Evolutionary conservation across 2,329 filamentous ascomycete genomes (phyloP).

Genomic region (Fusarium sp.): DNA sequence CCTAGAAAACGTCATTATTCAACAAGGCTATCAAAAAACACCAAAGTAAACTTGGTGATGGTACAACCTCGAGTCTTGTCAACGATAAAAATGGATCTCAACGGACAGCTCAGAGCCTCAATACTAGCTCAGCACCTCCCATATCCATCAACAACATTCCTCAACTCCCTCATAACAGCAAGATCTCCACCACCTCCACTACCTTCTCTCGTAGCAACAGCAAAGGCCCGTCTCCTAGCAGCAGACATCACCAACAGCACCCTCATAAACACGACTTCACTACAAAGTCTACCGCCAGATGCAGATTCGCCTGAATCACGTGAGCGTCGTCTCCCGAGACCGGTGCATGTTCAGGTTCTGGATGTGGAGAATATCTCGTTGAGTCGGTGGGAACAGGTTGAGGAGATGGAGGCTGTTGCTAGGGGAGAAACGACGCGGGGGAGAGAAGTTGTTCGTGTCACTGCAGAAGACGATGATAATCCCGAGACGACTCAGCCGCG

Average conservation of each 20-base stretch:
- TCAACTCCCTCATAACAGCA: conserved; percentile 66
- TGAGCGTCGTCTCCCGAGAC: conserved; percentile 64
- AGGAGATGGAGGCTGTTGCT: conserved; percentile 76
- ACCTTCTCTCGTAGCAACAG: conserved; percentile 77
- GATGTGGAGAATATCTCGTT: conserved; percentile 84
- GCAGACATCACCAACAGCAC: conserved; percentile 71
- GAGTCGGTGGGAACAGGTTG: conserved; percentile 86
- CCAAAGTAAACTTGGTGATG: not conserved
- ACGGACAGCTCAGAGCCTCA: conserved; percentile 59
- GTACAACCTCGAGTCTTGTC: conserved; percentile 2
- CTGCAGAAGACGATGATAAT: conserved; percentile 54
- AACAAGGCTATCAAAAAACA: conserved; percentile 36
- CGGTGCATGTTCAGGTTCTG: conserved; percentile 80
- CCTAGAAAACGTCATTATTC: conserved; percentile 39
- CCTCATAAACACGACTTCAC: conserved; percentile 54
- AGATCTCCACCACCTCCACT: conserved; percentile 67
- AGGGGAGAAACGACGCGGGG: conserved; percentile 78
- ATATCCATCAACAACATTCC: conserved; percentile 63
- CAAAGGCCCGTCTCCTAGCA: conserved; percentile 78
- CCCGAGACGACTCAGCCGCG: conserved; percentile 52
- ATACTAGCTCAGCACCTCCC: conserved; percentile 64
- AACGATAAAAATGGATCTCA: conserved; percentile 44
- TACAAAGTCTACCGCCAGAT: conserved; percentile 60
- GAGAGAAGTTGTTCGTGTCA: conserved; percentile 79
- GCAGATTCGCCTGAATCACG: conserved; percentile 60